These are phyloP conservation scores for Debaryomyces tyrocola DNA, from an alignment of 805 yeast species.

Conservation along the genomic window DNA sequence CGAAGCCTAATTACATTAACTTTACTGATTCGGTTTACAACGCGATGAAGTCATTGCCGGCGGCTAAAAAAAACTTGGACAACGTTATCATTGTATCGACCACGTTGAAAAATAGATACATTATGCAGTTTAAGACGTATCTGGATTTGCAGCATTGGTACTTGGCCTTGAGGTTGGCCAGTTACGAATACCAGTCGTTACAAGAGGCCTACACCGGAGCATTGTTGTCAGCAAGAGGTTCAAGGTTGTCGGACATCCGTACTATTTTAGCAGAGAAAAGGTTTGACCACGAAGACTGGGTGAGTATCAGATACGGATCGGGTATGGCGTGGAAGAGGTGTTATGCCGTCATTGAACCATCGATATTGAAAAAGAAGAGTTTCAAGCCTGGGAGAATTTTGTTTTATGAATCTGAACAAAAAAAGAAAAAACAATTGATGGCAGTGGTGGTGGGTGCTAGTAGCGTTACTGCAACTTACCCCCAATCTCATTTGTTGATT, in stretches of 20 bases:
- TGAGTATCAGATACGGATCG: slow-evolving; percentile 88
- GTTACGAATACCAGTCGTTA: slow-evolving; percentile 75
- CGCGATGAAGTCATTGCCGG: slow-evolving; percentile 65
- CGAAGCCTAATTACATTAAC: slow-evolving; percentile 85
- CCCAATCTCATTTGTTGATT: slow-evolving; percentile 76
- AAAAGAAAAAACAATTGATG: slow-evolving; percentile 67
- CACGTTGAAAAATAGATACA: slow-evolving; percentile 83
- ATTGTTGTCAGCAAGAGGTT: slow-evolving; percentile 85
- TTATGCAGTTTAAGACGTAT: slow-evolving; percentile 71
- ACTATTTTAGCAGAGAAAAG: slow-evolving; percentile 83
- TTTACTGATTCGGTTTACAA: slow-evolving; percentile 87
- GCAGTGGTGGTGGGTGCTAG: slow-evolving; percentile 73
- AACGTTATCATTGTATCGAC: slow-evolving; percentile 90
- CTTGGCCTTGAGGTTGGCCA: slow-evolving; percentile 76
- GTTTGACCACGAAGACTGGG: slow-evolving; percentile 91
- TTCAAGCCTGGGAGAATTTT: slow-evolving; percentile 63
- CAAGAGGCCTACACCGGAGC: slow-evolving; percentile 99
- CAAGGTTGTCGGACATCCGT: slow-evolving; percentile 80
- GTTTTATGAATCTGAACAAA: slow-evolving; percentile 83
- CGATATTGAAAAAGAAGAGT: slow-evolving; percentile 48
- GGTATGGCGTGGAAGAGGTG: slow-evolving; percentile 99
- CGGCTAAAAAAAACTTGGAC: slow-evolving; percentile 59
- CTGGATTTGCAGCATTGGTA: slow-evolving; percentile 75
- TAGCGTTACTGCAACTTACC: slow-evolving; percentile 87
- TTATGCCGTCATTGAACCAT: slow-evolving; percentile 83